Evolutionary conservation across 306 rosid genomes (phyloP), one percentile per base, ranked within the genome.

Genomic region (Alnus glutinosa): DNA sequence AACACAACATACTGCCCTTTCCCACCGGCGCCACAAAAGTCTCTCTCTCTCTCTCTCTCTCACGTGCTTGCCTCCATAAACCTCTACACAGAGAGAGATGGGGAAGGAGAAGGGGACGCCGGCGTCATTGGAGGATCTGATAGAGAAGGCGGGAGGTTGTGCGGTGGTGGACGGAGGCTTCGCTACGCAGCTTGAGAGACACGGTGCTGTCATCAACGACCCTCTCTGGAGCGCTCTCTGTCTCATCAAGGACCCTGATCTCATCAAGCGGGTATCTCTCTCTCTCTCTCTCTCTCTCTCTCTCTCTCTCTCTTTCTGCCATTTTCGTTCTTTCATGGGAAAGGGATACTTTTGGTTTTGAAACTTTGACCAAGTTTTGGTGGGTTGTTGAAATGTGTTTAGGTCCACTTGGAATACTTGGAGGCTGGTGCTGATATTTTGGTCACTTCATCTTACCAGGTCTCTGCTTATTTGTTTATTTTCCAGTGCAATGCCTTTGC

Each of bases 371-470:
- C 54, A 14, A 9, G 37, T 59, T 12, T 48, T 55, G 67, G 34
- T 69, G 77, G 58, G 50, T 61, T 70, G 16, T 75, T 71, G 10
- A 50, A 47, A 50, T n/a, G 49, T 78, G 13, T 11, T 32, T 67
- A 94, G 98, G 98, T 92, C 30, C 98, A 94, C 81, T 77, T 79
- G 82, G 98, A 94, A 82, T 94, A 89, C 74, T 79, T 92, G 88
- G 87, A 90, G 73, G 97, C 97, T 51, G 98, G 98, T 70, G 96
- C 97, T 3, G 87, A 94, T 82, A 74, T 94, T 75, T 75, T 92
- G 86, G 91, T 94, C 78, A 88, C 97, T 81, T 94, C 98, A 10
- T 94, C 98, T 54, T 94, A 94, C 84, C 98, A 92, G 92, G 98
- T 94, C 14, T 63, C 46, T 42, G 57, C 77, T 49, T 68, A 55